Percentiles rank a stretch among this genome's conserved stretches.
Conservation (phyloP, 805 yeast species). For the Hanseniaspora lachancei region DNA sequence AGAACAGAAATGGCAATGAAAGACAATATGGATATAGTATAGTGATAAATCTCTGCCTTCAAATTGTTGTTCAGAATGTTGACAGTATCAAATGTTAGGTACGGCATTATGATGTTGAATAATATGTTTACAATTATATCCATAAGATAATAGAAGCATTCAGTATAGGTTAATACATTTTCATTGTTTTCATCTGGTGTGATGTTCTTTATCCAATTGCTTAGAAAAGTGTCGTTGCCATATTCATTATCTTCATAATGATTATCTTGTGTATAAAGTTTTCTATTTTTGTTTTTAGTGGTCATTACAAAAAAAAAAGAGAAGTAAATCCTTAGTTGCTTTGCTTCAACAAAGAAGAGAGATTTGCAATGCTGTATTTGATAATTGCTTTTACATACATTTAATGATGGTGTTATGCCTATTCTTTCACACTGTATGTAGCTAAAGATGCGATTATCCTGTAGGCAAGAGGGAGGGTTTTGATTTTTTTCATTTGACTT, state of each 20-base stretch:
- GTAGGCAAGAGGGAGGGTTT: too few relatives aligned
- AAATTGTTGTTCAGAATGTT: neutral
- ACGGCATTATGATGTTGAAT: conserved; percentile 4
- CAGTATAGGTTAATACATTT: neutral
- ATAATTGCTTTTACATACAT: too few relatives aligned
- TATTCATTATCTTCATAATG: conserved; percentile 2
- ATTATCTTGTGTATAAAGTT: neutral
- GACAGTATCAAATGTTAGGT: conserved; percentile 1
- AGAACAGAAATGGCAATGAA: conserved; percentile 2
- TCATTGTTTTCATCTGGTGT: neutral
- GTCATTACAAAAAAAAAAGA: too few relatives aligned
- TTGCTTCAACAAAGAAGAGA: neutral
- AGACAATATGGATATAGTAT: conserved; percentile 20
- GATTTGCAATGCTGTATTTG: too few relatives aligned
- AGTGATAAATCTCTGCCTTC: neutral
- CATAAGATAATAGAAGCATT: neutral
- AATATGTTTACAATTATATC: neutral
- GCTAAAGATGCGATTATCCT: too few relatives aligned
- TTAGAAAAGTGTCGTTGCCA: neutral
- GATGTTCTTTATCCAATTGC: neutral
- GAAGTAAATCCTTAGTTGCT: too few relatives aligned
- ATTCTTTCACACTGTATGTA: too few relatives aligned
- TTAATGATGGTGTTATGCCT: too few relatives aligned
- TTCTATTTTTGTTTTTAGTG: neutral
- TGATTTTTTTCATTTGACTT: too few relatives aligned